A percentile compares a stretch with the other conserved stretches of the same genome.
These are phyloP conservation scores for Penicillium verhagenii DNA, from an alignment of 495 filamentous ascomycete species.

Conservation along the genomic window DNA sequence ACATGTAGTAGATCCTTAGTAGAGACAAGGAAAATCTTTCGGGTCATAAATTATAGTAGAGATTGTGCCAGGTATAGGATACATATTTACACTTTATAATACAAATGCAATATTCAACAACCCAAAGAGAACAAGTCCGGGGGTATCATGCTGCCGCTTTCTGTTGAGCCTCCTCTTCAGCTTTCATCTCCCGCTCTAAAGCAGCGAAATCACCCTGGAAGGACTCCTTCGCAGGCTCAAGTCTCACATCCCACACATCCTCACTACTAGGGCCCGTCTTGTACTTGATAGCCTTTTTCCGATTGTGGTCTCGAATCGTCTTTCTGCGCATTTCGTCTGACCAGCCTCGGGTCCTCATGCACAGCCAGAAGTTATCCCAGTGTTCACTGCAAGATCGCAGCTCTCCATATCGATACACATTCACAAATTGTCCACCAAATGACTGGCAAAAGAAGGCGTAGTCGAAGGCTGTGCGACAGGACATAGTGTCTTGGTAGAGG, in stretches of 20 bases:
- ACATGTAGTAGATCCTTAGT: background rate
- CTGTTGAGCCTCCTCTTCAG: constrained; percentile 36
- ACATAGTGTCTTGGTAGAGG: constrained; percentile 76
- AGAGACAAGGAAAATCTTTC: constrained; percentile 2
- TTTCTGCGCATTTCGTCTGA: constrained; percentile 48
- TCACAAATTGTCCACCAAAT: constrained; percentile 80
- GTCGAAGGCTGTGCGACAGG: constrained; percentile 89
- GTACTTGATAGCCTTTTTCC: constrained; percentile 71
- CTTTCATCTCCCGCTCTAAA: constrained; percentile 51
- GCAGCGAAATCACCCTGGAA: constrained; percentile 62
- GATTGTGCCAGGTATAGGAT: background rate
- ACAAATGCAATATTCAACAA: constrained; percentile 1
- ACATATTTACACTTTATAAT: constrained; percentile 17
- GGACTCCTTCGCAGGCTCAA: constrained; percentile 45
- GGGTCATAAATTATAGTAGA: constrained; percentile 11
- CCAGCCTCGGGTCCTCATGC: constrained; percentile 71
- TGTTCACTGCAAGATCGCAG: constrained; percentile 72
- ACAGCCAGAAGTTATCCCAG: constrained; percentile 92
- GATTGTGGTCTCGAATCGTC: constrained; percentile 68
- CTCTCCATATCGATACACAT: constrained; percentile 81
- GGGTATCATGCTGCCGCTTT: constrained; percentile 10
- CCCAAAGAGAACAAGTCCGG: background rate
- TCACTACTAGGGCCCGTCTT: constrained; percentile 76
- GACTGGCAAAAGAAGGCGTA: constrained; percentile 93
- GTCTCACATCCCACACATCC: constrained; percentile 83